Evolutionary conservation across 2,329 filamentous ascomycete genomes (phyloP), one percentile per base, ranked within the genome.

Genomic region (Neophaeococcomyces aloes): DNA sequence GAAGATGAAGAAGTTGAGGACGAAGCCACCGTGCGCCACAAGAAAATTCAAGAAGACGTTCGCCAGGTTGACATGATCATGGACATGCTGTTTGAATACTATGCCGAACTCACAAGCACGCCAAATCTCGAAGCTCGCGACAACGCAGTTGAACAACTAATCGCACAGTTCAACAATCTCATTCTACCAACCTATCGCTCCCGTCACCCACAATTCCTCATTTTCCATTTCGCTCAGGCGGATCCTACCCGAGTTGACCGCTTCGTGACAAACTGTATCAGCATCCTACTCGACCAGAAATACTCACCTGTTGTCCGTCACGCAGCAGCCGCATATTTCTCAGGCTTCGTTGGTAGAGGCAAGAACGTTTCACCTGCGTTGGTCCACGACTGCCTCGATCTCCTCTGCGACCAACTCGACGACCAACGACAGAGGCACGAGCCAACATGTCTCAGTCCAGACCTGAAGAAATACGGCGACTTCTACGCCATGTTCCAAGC

Each of bases 201-300:
- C 18, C 81, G 91, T 27, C 89, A 96, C 61, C 87, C 87, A 0
- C 91, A 98, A 57, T 98, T 96, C 56, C 76, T 98, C 37, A 74
- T 96, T 39, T 98, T 98, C 65, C 89, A 95, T 64, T 95, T 94
- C 60, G 84, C 85, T 13, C 89, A 98, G 62, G 76, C 76, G 46
- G 84, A 86, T 7, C 79, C 83, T 23, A 73, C 76, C 34, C 76
- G 94, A 37, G 81, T 86, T 46, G 85, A 91, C 57, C 76, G 80
- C 38, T 96, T 96, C 57, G 81, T 85, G 33, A 82, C 82, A 27
- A 81, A 80, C 18, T 83, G 89, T 51, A 75, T 85, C 30, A 74
- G 83, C 48, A 71, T 86, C 18, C 77, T 83, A 31, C 80, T 84
- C 53, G 79, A 86, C 60, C 81, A 80, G 47, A 61, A 64, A 14